phyloP scores from a whole-genome alignment of 2,329 filamentous ascomycete species.

The Zasmidium cellare region DNA sequence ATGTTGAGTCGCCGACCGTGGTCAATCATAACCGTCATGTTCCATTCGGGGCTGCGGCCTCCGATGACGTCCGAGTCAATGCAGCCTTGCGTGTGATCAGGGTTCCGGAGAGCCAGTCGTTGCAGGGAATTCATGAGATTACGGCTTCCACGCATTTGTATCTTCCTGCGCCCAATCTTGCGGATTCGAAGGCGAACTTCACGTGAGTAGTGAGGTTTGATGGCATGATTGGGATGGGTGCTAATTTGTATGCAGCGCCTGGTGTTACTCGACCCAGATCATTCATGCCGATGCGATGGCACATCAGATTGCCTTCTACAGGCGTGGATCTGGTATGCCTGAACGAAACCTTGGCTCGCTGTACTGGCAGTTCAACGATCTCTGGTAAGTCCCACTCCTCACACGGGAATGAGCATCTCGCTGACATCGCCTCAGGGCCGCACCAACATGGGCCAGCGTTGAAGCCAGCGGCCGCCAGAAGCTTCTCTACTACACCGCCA shows the following conservation, averaged over 20 bases:
- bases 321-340: constrained; percentile 56
- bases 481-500: constrained; percentile 58
- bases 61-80: not conserved
- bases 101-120: not conserved
- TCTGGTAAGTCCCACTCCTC: constrained; percentile 27
- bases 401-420: not conserved
- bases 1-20: constrained; percentile 57
- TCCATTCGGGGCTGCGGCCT: not conserved
- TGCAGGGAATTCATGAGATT: constrained; percentile 55
- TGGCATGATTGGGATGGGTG: not conserved
- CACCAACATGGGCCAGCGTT: constrained; percentile 62
- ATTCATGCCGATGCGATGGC: constrained; percentile 64
- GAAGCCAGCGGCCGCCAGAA: constrained; percentile 65
- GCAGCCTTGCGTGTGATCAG: not conserved
- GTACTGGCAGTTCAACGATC: constrained; percentile 66
- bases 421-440: constrained; percentile 39
- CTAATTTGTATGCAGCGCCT: constrained; percentile 37
- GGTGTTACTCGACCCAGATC: constrained; percentile 61
- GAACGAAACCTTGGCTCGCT: constrained; percentile 60
- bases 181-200: constrained; percentile 57
- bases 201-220: constrained; percentile 26
- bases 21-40: constrained; percentile 58
- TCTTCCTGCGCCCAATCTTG: constrained; percentile 57
- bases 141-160: constrained; percentile 55
- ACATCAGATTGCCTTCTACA: constrained; percentile 60